Base-by-base conservation (phyloP, 2,329 filamentous ascomycete species). In the Emericellopsis atlantica region DNA sequence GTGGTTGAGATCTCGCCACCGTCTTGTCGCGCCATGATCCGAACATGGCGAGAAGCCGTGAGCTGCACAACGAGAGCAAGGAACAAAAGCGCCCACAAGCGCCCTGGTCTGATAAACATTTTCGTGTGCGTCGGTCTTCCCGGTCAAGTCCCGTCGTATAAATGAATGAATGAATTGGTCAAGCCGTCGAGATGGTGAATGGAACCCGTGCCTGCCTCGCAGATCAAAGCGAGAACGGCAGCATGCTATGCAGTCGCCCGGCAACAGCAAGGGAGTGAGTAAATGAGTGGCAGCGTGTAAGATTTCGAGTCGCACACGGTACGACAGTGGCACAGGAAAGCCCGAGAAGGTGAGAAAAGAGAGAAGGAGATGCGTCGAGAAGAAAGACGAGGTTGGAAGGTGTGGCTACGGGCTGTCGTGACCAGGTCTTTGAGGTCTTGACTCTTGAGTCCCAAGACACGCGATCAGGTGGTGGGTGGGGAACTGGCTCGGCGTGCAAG, bases 21-120 rank as follows among this genome's bases (percentile, higher is more conserved):
- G 37, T 64, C 59, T 42, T 65, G 58, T 44, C 64, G 59, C 45
- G 49, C 51, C 16, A 54, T 41, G 32, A 58, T 47, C 7, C 50
- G 50, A 24, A 60, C 49, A 42, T 49, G 54, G 34, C 60, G 56
- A 10, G 61, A 61, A 18, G 52, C 48, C 16, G 55, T 59, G 37
- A 59, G 45, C 35, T 69, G 60, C 21, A 66, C 49, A 34, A 54
- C 52, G 7, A 45, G 39, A 10, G 33, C 34, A 18, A 69, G 49
- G 48, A 59, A 62, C 42, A 70, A 48, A 36, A 68, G 46, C 31
- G 56, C 56, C 56, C 56, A 62, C 35, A 62, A 41, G 37, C 54
- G 55, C 41, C 49, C 43, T 45, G 57, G 52, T 43, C 49, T 58
- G 21, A 48, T 46, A 40, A 58, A 45, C 66, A 67, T 67, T 38